Conservation (phyloP, 768 basidiomycete genomes). For the Termitomyces heimii region DNA sequence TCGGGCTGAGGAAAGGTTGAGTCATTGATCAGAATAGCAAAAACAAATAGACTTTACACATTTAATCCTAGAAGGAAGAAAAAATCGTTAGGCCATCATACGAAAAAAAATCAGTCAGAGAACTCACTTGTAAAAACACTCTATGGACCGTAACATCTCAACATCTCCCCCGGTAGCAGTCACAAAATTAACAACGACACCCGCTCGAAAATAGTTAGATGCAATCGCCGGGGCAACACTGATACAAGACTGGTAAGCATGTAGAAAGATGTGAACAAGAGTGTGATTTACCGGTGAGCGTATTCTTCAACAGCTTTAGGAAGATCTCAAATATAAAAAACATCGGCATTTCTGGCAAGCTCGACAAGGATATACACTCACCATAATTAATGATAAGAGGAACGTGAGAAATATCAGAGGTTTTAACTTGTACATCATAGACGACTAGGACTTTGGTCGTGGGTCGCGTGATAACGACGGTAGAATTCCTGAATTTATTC, state of each 20-base stretch:
- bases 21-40: background rate
- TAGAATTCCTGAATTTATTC: slow-evolving; percentile 71
- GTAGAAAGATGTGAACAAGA: background rate
- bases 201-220: slow-evolving; percentile 80
- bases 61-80: background rate
- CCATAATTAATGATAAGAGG: slow-evolving; percentile 96
- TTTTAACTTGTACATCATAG: slow-evolving; percentile 91
- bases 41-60: background rate
- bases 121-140: slow-evolving; percentile 61
- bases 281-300: slow-evolving; percentile 68
- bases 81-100: background rate
- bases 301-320: slow-evolving; percentile 97
- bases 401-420: slow-evolving; percentile 82
- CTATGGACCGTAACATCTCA: slow-evolving; percentile 97
- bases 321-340: slow-evolving; percentile 47
- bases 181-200: slow-evolving; percentile 93
- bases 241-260: slow-evolving; percentile 2
- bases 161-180: slow-evolving; percentile 97
- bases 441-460: slow-evolving; percentile 79
- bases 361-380: slow-evolving; percentile 18
- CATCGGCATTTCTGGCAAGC: background rate
- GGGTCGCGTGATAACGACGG: slow-evolving; percentile 53
- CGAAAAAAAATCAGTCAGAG: background rate
- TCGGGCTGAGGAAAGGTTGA: background rate
- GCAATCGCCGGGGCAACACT: slow-evolving; percentile 87